Evolutionary conservation across 1,284 basidiomycete species (phyloP).

Genomic region (Pulveroboletus sp.): DNA sequence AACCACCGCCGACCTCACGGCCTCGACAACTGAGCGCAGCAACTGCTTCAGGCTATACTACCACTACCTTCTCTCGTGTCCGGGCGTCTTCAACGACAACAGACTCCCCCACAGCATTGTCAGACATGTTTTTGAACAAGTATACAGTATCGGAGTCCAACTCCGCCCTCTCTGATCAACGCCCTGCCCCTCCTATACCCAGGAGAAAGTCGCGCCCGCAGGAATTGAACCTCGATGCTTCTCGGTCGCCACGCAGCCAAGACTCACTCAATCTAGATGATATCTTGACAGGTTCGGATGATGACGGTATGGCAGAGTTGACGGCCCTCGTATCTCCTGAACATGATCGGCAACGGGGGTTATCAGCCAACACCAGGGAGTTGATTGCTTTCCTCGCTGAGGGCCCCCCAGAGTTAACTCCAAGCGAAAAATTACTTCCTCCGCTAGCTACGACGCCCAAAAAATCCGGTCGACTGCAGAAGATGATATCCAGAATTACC

Average conservation of each 20-base stretch:
- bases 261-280: constrained; percentile 75
- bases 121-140: constrained; percentile 15
- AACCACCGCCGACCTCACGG: constrained; percentile 32
- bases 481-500: constrained; percentile 74
- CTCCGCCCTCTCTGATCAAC: constrained; percentile 19
- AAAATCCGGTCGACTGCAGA: constrained; percentile 60
- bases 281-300: constrained; percentile 64
- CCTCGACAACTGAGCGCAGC: constrained; percentile 34
- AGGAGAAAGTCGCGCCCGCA: constrained; percentile 24
- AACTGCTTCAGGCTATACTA: constrained; percentile 24
- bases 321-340: constrained; percentile 27
- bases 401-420: constrained; percentile 28
- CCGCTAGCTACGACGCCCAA: constrained; percentile 43
- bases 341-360: constrained; percentile 29
- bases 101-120: constrained; percentile 19
- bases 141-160: constrained; percentile 27
- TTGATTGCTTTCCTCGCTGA: constrained; percentile 46
- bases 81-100: constrained; percentile 32
- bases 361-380: constrained; percentile 52
- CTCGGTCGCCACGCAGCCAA: constrained; percentile 44
- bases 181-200: constrained; percentile 24
- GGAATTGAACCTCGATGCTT: constrained; percentile 29
- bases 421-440: constrained; percentile 34
- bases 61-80: constrained; percentile 23
- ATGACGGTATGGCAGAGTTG: constrained; percentile 29